Conservation (phyloP, 805 yeast species). For the Debaryomyces castellii region DNA sequence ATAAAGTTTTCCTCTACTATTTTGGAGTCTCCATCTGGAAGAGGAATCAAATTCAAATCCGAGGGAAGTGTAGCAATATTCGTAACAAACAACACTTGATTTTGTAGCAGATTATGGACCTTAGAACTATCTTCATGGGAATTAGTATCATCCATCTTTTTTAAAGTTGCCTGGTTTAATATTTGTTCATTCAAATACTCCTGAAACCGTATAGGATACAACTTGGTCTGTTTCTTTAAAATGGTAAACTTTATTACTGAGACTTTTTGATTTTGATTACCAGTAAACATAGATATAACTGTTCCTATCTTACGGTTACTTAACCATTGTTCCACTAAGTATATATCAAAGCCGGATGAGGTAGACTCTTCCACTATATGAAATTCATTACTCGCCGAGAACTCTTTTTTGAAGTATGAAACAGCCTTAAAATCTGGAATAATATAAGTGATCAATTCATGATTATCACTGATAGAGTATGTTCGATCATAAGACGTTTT, state of each 20-base stretch:
- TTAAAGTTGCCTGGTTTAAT: constrained; percentile 67
- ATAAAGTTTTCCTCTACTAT: constrained; percentile 57
- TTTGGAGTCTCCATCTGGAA: constrained; percentile 58
- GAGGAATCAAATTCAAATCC: constrained; percentile 65
- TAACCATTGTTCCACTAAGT: constrained; percentile 95
- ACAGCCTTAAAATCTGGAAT: constrained; percentile 62
- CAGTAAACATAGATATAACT: constrained; percentile 81
- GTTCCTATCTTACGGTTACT: constrained; percentile 65
- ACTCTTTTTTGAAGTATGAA: constrained; percentile 42
- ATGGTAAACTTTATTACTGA: constrained; percentile 57
- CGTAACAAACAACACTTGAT: constrained; percentile 64
- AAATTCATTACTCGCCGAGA: constrained; percentile 30
- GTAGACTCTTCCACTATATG: constrained; percentile 46
- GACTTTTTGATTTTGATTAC: constrained; percentile 66
- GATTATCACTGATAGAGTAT: constrained; percentile 3
- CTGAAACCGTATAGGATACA: constrained; percentile 54
- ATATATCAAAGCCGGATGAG: constrained; percentile 79
- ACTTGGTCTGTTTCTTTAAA: constrained; percentile 43
- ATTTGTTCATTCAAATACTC: constrained; percentile 65
- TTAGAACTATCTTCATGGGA: not conserved
- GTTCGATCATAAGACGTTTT: not conserved
- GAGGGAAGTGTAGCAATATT: constrained; percentile 82
- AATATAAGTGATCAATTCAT: constrained; percentile 35
- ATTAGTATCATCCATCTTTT: constrained; percentile 38
- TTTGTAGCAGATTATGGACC: constrained; percentile 1